Evolutionary conservation across 1,284 basidiomycete genomes (phyloP).

Genomic region (Ceratorhiza oryzae-sativae): DNA sequence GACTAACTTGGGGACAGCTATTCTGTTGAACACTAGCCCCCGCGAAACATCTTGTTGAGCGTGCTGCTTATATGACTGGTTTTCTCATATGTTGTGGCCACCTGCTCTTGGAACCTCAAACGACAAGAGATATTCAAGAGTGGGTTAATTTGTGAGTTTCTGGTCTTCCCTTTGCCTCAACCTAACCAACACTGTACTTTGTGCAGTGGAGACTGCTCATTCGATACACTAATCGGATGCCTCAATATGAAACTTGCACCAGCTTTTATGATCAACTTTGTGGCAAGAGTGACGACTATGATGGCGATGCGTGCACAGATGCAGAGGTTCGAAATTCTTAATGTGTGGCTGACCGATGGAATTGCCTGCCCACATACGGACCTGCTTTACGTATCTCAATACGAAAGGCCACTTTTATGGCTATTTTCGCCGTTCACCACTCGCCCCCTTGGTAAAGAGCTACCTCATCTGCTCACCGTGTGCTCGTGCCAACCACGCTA

Average conservation of each 20-base stretch:
- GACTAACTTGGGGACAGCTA: not conserved
- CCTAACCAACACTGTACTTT: no score
- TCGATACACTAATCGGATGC: not conserved
- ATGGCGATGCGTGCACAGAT: not conserved
- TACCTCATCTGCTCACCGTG: not conserved
- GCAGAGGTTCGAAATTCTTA: not conserved
- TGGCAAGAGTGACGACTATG: not conserved
- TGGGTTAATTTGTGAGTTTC: slow-evolving; percentile 19
- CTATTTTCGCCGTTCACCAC: slow-evolving; percentile 20
- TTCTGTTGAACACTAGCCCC: not conserved
- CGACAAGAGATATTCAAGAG: not conserved
- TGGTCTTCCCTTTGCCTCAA: not conserved
- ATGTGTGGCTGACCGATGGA: slow-evolving; percentile 2
- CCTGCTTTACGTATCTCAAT: not conserved
- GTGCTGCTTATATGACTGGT: not conserved
- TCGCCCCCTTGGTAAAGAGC: slow-evolving; percentile 28
- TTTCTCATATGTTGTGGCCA: slow-evolving; percentile 12
- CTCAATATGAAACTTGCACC: slow-evolving; percentile 10
- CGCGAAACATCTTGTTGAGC: not conserved
- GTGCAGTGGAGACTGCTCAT: not conserved
- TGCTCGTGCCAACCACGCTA: not conserved
- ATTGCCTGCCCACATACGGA: slow-evolving; percentile 3
- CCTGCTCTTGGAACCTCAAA: not conserved
- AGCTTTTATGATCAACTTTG: not conserved
- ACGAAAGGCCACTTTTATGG: not conserved